phyloP scores from a whole-genome alignment of 2,329 filamentous ascomycete genomes.

The Monilinia fructigena region DNA sequence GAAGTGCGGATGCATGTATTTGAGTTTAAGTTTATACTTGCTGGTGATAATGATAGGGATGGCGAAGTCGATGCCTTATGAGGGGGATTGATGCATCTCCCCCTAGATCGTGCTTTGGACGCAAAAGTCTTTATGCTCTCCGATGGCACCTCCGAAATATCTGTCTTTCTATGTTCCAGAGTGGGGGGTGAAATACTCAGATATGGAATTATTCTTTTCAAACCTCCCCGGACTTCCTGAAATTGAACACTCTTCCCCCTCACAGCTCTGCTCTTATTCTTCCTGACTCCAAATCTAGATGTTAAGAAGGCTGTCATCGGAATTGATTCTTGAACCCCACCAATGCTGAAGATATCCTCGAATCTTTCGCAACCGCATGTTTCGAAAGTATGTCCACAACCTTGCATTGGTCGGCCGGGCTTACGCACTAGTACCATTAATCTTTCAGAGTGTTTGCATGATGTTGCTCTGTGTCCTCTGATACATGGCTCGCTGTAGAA shows the following conservation, averaged over 20 bases:
- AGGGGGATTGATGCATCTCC: neutral
- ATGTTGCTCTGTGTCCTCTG: constrained; percentile 37
- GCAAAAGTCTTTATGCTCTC: neutral
- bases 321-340: neutral
- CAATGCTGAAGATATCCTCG: constrained; percentile 24
- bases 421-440: constrained; percentile 36
- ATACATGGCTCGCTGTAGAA: constrained; percentile 35
- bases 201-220: too few relatives aligned
- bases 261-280: neutral
- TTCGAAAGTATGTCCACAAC: constrained; percentile 33
- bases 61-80: neutral
- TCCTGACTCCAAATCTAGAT: neutral
- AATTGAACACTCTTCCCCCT: neutral
- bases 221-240: neutral
- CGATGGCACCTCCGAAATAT: neutral
- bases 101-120: too few relatives aligned
- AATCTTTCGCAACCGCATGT: constrained; percentile 34
- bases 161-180: neutral
- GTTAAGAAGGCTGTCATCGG: neutral
- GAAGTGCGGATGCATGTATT: too few relatives aligned
- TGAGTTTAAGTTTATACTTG: neutral
- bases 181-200: neutral
- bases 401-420: constrained; percentile 36
- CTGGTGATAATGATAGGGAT: neutral
- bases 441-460: constrained; percentile 34